Evolutionary conservation across 371 early-diverging fungal species (phyloP).

Genomic region (Encephalitozoon romaleae): DNA sequence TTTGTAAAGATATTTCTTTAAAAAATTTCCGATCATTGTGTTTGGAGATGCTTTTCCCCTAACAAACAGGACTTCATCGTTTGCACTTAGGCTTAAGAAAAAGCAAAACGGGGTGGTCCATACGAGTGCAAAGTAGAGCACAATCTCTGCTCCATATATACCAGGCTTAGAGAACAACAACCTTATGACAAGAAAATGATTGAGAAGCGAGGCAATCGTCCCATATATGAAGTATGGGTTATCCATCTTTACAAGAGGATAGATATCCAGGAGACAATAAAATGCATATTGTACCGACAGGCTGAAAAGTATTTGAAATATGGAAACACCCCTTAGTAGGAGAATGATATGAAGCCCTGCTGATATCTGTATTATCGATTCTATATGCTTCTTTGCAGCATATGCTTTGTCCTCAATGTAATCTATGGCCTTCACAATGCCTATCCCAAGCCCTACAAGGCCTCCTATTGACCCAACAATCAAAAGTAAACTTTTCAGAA

Average conservation of each 20-base stretch:
- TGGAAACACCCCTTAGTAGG: constrained; percentile 50
- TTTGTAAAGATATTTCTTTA: constrained; percentile 24
- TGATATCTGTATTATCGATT: constrained; percentile 39
- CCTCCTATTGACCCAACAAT: constrained; percentile 27
- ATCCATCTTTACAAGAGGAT: constrained; percentile 56
- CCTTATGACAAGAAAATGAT: constrained; percentile 58
- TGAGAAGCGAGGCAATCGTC: constrained; percentile 55
- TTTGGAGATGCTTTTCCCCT: constrained; percentile 40
- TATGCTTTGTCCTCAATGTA: constrained; percentile 61
- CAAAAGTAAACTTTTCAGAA: constrained; percentile 24
- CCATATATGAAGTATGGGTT: constrained; percentile 58
- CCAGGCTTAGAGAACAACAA: constrained; percentile 34
- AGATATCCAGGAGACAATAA: constrained; percentile 53
- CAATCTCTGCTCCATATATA: constrained; percentile 42
- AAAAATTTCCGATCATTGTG: constrained; percentile 40
- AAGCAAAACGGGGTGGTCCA: constrained; percentile 61
- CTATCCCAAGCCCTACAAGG: constrained; percentile 49
- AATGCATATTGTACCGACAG: constrained; percentile 55
- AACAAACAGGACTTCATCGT: constrained; percentile 53
- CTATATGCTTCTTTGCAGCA: constrained; percentile 58
- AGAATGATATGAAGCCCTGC: constrained; percentile 49
- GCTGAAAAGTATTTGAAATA: constrained; percentile 51
- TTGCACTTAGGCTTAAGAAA: constrained; percentile 60
- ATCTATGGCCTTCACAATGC: constrained; percentile 53
- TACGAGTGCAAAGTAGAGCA: constrained; percentile 56